Evolutionary conservation across 108 stramenopile genomes (phyloP).

Genomic region (Pseudonitzschia multiseries): DNA sequence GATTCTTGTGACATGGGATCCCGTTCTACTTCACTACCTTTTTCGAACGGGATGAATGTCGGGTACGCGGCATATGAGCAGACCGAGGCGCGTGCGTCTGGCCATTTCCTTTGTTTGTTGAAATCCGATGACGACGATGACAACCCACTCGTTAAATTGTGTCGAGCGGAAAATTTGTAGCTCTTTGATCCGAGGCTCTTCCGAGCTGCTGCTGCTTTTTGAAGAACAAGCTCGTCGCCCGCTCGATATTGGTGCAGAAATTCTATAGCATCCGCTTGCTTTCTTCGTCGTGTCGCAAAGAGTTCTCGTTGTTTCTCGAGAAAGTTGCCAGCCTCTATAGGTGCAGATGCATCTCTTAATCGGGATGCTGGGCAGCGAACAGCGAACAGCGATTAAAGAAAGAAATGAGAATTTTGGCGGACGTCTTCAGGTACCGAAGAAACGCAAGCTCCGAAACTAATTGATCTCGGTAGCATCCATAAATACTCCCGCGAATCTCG

Average conservation of each 20-base stretch:
- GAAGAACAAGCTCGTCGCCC: constrained; percentile 11
- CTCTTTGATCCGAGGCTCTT: constrained; percentile 1
- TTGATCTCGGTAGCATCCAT: no score
- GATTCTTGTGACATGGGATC: neutral
- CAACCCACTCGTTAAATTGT: neutral
- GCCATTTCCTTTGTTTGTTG: neutral
- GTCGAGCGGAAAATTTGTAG: neutral
- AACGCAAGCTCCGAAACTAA: no score
- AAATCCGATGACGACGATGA: neutral
- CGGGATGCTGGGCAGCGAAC: neutral
- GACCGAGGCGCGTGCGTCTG: constrained; percentile 4
- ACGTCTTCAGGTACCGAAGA: neutral
- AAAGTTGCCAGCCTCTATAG: constrained; percentile 21
- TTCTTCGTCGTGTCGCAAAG: constrained; percentile 7
- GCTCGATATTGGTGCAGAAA: constrained; percentile 30
- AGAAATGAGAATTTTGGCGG: neutral
- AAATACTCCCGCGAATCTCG: no score
- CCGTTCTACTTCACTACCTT: neutral
- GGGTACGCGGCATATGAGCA: constrained; percentile 14
- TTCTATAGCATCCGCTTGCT: constrained; percentile 19
- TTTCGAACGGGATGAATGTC: neutral
- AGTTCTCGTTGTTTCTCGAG: constrained; percentile 16
- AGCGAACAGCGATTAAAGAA: neutral
- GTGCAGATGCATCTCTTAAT: constrained; percentile 15
- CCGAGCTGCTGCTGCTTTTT: constrained; percentile 3